A percentile compares a stretch with the other conserved stretches of the same genome.
These are phyloP conservation scores for Suillus subluteus DNA, from an alignment of 768 basidiomycete genomes.

Conservation along the genomic window DNA sequence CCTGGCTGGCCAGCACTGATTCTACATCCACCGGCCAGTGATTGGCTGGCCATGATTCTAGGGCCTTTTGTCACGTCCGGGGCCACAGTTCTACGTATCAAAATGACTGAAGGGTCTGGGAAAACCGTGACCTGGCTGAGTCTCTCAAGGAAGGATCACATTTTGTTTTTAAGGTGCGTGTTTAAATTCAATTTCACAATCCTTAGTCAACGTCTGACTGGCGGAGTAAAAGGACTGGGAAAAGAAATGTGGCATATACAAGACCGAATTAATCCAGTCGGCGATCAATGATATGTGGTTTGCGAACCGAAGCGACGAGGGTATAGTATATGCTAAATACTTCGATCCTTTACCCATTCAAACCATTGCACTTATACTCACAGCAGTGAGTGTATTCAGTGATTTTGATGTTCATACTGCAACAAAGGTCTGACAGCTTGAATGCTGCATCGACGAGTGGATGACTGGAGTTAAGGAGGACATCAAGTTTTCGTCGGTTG, in stretches of 20 bases:
- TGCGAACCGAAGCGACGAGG: slow-evolving; percentile 28
- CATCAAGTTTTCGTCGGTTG: slow-evolving; percentile 12
- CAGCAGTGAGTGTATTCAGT: background rate
- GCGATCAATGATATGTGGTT: slow-evolving; percentile 31
- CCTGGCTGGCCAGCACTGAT: too few relatives aligned
- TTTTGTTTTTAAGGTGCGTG: slow-evolving; percentile 13
- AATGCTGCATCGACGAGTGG: slow-evolving; percentile 20
- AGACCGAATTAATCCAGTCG: slow-evolving; percentile 29
- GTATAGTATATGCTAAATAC: slow-evolving; percentile 22
- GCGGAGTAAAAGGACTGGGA: slow-evolving; percentile 2
- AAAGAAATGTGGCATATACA: slow-evolving; percentile 26
- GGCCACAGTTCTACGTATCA: too few relatives aligned
- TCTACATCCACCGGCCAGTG: too few relatives aligned
- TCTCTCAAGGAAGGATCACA: slow-evolving; percentile 11
- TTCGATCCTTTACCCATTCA: slow-evolving; percentile 26
- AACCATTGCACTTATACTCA: slow-evolving; percentile 11
- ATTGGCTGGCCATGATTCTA: too few relatives aligned
- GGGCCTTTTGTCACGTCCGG: too few relatives aligned
- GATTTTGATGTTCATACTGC: background rate
- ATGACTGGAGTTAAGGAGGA: slow-evolving; percentile 15
- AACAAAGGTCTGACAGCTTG: slow-evolving; percentile 12
- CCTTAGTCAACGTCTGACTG: background rate
- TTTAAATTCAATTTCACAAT: background rate
- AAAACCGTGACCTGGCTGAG: slow-evolving; percentile 7
- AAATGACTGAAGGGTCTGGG: too few relatives aligned